Conservation (phyloP, 208 protist genomes). For the Phytomonas francai region DNA sequence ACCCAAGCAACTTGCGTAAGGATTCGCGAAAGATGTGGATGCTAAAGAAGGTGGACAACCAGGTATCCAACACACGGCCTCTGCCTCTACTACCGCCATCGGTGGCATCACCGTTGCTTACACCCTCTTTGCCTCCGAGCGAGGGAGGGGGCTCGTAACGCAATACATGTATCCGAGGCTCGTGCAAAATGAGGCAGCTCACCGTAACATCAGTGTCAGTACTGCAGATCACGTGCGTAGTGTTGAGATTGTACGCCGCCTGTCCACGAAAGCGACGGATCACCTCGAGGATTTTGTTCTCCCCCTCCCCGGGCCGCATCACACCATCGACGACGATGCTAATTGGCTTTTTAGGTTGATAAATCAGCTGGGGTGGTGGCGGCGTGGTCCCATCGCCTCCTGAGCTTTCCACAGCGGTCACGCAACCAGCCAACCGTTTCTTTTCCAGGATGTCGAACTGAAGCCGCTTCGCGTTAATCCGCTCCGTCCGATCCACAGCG, state of each 20-base stretch:
- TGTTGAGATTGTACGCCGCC: conserved; percentile 95
- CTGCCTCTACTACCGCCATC: no score
- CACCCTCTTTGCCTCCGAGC: conserved; percentile 22
- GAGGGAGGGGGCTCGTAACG: conserved; percentile 91
- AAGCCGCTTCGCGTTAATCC: conserved; percentile 80
- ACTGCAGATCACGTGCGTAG: conserved; percentile 96
- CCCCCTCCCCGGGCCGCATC: conserved; percentile 95
- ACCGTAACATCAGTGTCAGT: conserved; percentile 99
- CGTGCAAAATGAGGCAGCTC: conserved; percentile 93
- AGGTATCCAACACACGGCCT: conserved; percentile 37
- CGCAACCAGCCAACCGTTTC: not conserved
- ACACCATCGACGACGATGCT: conserved; percentile 93
- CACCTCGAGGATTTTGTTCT: conserved; percentile 85
- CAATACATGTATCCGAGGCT: conserved; percentile 95
- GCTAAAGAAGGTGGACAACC: conserved; percentile 81
- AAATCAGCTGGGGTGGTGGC: no score
- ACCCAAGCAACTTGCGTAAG: conserved; percentile 31
- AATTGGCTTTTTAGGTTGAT: no score
- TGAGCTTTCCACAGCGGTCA: not conserved
- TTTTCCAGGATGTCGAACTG: conserved; percentile 14
- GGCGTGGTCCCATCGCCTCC: no score
- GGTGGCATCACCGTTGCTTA: conserved; percentile 5
- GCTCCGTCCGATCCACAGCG: conserved; percentile 69
- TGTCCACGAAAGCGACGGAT: conserved; percentile 74
- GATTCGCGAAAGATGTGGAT: conserved; percentile 71